phyloP scores from a whole-genome alignment of 2,329 filamentous ascomycete species.

The Arthrobotrys iridis region DNA sequence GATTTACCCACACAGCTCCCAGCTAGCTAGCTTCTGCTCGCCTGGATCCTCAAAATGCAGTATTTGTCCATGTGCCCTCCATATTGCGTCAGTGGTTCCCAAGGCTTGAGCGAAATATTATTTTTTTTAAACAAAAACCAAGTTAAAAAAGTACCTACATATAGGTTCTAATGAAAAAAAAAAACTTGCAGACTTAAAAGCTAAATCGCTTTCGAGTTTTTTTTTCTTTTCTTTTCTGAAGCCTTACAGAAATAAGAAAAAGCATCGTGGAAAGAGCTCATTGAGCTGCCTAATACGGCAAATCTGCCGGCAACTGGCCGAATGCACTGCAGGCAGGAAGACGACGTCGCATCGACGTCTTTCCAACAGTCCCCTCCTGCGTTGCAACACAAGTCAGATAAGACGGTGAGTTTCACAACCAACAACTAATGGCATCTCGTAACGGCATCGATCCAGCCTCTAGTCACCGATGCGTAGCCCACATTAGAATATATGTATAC shows the following conservation, averaged over 20 bases:
- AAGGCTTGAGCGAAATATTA: constrained; percentile 35
- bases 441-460: too few relatives aligned
- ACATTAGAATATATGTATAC: too few relatives aligned
- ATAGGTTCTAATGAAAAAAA: not conserved
- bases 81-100: constrained; percentile 51
- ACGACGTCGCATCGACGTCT: constrained; percentile 23
- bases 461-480: too few relatives aligned
- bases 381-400: not conserved
- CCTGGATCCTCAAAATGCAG: constrained; percentile 39
- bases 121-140: constrained; percentile 3
- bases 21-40: constrained; percentile 16
- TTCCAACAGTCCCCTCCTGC: constrained; percentile 13
- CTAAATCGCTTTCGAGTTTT: constrained; percentile 8
- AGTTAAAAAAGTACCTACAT: not conserved
- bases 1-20: constrained; percentile 30
- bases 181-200: constrained; percentile 23
- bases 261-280: constrained; percentile 46
- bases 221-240: constrained; percentile 12
- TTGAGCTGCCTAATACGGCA: constrained; percentile 41
- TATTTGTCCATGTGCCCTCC: constrained; percentile 53
- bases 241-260: constrained; percentile 34
- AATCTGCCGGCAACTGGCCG: constrained; percentile 46
- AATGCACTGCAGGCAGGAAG: constrained; percentile 20
- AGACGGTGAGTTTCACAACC: not conserved
- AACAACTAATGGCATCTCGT: constrained; percentile 17